Percentiles rank a stretch among this genome's conserved stretches.
phyloP scores from a whole-genome alignment of 2,329 filamentous ascomycete genomes.

The Aspergillus ochraceus region DNA sequence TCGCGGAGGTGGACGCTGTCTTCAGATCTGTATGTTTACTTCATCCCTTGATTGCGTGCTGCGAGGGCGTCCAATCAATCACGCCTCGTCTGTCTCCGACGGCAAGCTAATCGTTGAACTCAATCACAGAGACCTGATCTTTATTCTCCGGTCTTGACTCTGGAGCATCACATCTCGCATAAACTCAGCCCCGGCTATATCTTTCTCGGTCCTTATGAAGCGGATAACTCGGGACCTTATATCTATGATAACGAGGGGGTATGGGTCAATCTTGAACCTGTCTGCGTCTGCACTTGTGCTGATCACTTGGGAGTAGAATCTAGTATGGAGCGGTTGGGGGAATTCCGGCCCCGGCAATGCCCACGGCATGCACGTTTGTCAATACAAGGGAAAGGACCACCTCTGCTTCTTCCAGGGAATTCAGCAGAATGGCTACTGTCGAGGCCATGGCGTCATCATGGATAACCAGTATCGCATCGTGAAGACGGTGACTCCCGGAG shows the following conservation, averaged over 20 bases:
- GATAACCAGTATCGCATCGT: conserved; percentile 52
- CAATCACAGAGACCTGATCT: conserved; percentile 40
- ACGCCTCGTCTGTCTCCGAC: background rate
- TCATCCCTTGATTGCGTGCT: background rate
- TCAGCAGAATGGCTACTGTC: conserved; percentile 53
- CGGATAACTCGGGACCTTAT: conserved; percentile 50
- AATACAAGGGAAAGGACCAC: conserved; percentile 50
- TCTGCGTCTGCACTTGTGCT: background rate
- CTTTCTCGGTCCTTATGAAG: conserved; percentile 52
- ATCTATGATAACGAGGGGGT: conserved; percentile 53
- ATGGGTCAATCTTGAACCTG: conserved; percentile 20
- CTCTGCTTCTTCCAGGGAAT: conserved; percentile 55
- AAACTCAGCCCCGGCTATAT: conserved; percentile 50
- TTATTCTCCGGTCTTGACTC: conserved; percentile 34
- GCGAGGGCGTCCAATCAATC: background rate
- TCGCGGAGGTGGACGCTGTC: conserved; percentile 32
- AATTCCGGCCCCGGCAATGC: conserved; percentile 50
- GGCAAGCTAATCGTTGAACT: conserved; percentile 1
- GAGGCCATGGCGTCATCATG: conserved; percentile 55
- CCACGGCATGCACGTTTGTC: conserved; percentile 51
- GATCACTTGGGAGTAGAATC: conserved; percentile 33
- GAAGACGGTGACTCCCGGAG: conserved; percentile 45
- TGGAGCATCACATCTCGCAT: conserved; percentile 29
- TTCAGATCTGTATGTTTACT: conserved; percentile 37
- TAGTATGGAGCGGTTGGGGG: conserved; percentile 54